Evolutionary conservation across 148 eudicot species (phyloP), one percentile per base, ranked within the genome.

Genomic region (Chenopodium berlandieri): DNA sequence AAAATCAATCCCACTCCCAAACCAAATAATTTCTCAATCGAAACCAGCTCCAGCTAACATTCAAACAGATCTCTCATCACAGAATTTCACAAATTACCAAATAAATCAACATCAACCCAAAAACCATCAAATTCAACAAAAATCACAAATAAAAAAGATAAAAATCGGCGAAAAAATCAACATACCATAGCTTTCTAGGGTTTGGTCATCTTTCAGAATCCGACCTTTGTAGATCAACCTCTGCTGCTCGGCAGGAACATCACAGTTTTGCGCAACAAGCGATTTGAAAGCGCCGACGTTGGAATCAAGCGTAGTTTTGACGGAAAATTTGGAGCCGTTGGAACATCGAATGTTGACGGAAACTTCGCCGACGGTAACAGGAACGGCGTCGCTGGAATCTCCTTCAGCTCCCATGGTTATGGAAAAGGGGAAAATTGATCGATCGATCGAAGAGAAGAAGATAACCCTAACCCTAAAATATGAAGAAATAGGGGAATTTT

Each of bases 181-280:
- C 78, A 54, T 90, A 94, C 97, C 97, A 81, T 94, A 94, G 85
- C 92, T 90, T 37, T 65, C 90, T 71, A 94, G 94, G 83, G 91
- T 91, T 82, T 94, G 97, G 77, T 94, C 97, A 67, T 94, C 94
- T 89, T 94, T 94, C 76, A 94, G 89, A 87, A 94, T 93, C 86
- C 97, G 92, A 31, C 97, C 97, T 80, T 94, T 92, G 79, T 94
- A 94, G 84, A 94, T 94, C 95, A 94, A 75, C 79, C 95, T 84
- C 92, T 93, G 98, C 75, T 94, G 97, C 70, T 90, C 89, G 75
- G 95, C 89, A n/a, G 94, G 97, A 4, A 93, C 90, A 58, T 94
- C 95, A 71, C 91, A 90, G 75, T 82, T 91, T 83, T 89, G 89
- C 3, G 93, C 93, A 31, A 94, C 82, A 2, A 91, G 68, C 63